These are phyloP conservation scores for Funneliformis geosporum DNA, from an alignment of 192 early-diverging fungal genomes.

Conservation along the genomic window DNA sequence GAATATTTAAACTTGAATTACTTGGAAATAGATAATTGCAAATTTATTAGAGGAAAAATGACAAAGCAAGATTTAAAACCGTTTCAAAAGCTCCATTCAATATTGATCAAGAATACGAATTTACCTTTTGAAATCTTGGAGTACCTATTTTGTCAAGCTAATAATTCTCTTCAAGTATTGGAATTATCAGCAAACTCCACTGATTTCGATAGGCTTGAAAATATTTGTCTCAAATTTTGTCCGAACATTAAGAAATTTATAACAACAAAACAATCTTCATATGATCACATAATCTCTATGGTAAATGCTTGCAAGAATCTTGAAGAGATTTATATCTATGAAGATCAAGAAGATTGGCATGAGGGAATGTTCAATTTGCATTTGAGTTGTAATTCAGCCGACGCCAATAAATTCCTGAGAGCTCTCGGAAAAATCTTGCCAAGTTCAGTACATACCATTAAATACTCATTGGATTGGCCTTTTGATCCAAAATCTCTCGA, in stretches of 20 bases:
- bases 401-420: not conserved
- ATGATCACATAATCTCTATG: not conserved
- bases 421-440: not conserved
- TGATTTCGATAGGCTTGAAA: not conserved
- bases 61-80: not conserved
- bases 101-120: not conserved
- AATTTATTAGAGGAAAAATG: not conserved
- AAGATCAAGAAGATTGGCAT: not conserved
- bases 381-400: not conserved
- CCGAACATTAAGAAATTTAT: not conserved
- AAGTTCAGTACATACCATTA: not conserved
- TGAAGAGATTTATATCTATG: not conserved
- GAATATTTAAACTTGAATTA: not conserved
- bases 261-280: not conserved
- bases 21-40: not conserved
- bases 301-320: not conserved
- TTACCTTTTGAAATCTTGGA: not conserved
- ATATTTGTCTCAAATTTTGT: not conserved
- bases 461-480: not conserved
- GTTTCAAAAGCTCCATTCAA: not conserved
- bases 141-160: not conserved
- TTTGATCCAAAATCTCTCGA: not conserved
- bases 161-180: not conserved
- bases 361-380: not conserved
- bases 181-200: not conserved